These are phyloP conservation scores for Rhizopogon rudus DNA, from an alignment of 768 basidiomycete genomes.

Conservation along the genomic window DNA sequence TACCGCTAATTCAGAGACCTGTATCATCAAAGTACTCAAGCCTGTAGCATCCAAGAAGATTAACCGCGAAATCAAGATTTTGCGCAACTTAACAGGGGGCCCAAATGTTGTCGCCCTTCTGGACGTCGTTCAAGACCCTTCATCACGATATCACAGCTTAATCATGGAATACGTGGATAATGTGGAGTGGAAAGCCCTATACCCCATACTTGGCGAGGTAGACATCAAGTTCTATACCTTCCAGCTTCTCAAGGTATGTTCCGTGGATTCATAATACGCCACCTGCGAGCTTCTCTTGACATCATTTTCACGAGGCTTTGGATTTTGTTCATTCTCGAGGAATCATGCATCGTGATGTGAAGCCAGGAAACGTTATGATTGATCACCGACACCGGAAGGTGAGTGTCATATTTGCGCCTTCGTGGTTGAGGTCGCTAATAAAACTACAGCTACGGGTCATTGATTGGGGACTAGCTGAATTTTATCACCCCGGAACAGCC, in stretches of 20 bases:
- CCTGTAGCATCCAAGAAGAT: conserved; percentile 65
- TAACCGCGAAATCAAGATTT: conserved; percentile 71
- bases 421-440: background rate
- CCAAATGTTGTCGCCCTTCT: conserved; percentile 63
- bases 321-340: conserved; percentile 70
- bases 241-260: conserved; percentile 51
- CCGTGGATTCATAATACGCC: background rate
- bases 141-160: conserved; percentile 56
- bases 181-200: conserved; percentile 60
- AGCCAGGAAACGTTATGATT: conserved; percentile 72
- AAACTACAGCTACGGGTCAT: conserved; percentile 48
- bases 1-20: conserved; percentile 46
- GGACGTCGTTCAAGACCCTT: conserved; percentile 66
- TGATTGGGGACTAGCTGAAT: conserved; percentile 76
- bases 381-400: conserved; percentile 60
- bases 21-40: conserved; percentile 69
- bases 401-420: conserved; percentile 10
- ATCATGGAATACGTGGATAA: conserved; percentile 68
- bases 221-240: conserved; percentile 67
- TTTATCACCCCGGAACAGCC: conserved; percentile 65
- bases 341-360: conserved; percentile 68
- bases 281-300: conserved; percentile 1
- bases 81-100: conserved; percentile 64
- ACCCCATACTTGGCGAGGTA: conserved; percentile 51
- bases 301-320: conserved; percentile 35